Base-by-base conservation (phyloP, 306 rosid genomes). In the Quercus robur region DNA sequence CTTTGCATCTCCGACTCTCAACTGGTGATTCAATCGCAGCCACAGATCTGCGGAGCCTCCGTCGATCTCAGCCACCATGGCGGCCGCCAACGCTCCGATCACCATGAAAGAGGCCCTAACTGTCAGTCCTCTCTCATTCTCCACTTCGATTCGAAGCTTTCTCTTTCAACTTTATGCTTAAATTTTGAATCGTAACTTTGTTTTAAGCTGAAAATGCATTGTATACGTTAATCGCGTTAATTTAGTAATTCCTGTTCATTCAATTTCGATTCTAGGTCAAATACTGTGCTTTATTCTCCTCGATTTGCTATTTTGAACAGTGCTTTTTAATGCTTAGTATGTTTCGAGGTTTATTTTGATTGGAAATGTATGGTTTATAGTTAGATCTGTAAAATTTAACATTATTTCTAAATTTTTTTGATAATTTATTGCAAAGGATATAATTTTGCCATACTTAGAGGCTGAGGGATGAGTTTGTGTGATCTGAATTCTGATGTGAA, bases 21-120 rank as follows among this genome's bases (percentile, higher is more conserved):
- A 0, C 78, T 76, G 66, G 58, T 80, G 66, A 78, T 75, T 77
- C 82, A 71, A 81, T 76, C 78, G 76, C 82, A 74, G 81, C 74
- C 25, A 21, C 81, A 77, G 96, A 90, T 92, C 94, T 82, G 46
- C 46, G 46, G 54, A 64, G 52, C 35, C 85, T 35, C 86, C 83
- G 49, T 80, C 86, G 91, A 92, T 92, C 90, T 75, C 35, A 76
- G 76, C 78, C 89, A 83, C 80, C 90, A 94, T 94, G 98, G 98
- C 98, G 85, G 93, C 98, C 13, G 97, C 98, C 55, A 94, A 81
- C 82, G 98, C 98, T 81, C 98, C 98, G 85, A 91, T 94, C 93
- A 84, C 97, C 94, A 94, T 94, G 98, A 86, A 82, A 79, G 98
- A 94, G 85, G 92, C 97, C 38, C 79, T 94, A 74, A 94, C 98